Evolutionary conservation across 2,329 filamentous ascomycete genomes (phyloP).

Genomic region (Byssothecium circinans): DNA sequence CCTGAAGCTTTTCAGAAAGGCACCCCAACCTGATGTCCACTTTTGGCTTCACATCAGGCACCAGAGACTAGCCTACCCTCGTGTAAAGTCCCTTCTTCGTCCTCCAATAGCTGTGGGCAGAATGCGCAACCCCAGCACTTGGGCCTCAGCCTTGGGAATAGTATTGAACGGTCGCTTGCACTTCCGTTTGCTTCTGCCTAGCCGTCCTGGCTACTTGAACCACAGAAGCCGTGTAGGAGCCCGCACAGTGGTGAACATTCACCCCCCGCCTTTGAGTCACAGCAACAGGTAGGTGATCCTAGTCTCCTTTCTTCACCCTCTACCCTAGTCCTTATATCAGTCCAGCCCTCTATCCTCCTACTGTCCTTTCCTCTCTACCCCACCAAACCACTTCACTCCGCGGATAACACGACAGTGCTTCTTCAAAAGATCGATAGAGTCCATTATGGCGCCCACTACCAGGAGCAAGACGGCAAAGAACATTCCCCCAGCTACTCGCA

Average conservation of each 20-base stretch:
- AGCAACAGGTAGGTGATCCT: background rate
- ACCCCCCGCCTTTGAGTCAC: background rate
- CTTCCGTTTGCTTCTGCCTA: conserved; percentile 7
- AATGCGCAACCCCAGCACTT: too few species aligned
- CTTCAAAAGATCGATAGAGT: too few species aligned
- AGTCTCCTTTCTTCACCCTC: background rate
- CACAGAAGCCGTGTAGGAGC: background rate
- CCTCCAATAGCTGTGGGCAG: background rate
- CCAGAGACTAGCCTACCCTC: background rate
- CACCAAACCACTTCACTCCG: background rate
- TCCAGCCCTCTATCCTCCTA: background rate
- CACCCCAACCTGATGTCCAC: too few species aligned
- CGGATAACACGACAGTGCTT: background rate
- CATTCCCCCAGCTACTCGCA: background rate
- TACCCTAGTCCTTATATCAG: background rate
- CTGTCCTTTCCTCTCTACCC: background rate
- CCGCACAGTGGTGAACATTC: background rate
- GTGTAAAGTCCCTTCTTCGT: background rate
- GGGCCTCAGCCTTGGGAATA: background rate
- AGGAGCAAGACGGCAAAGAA: too few species aligned
- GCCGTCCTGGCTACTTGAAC: background rate
- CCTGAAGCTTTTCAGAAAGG: too few species aligned
- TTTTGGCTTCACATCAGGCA: background rate
- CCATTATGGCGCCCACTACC: conserved; percentile 8
- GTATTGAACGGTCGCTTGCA: too few species aligned